Evolutionary conservation across 169 alveolate species (phyloP), one percentile per base, ranked within the genome.

Genomic region (Plasmodium knowlesi): DNA sequence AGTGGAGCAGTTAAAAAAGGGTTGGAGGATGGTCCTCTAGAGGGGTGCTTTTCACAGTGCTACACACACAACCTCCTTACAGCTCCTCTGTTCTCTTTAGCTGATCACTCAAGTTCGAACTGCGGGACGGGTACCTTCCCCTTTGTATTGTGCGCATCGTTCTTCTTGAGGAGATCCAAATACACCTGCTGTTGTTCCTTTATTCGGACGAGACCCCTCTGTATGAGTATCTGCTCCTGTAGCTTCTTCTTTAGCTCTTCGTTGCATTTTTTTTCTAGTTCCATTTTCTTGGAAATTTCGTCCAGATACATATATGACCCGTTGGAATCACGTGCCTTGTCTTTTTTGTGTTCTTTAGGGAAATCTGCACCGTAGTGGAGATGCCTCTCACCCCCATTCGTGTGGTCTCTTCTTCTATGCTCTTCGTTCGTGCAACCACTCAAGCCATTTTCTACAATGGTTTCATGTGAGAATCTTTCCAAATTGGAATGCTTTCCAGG

Each of bases 101-200:
- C 32, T 41, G 25, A 43, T 81, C 41, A 34, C 22, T 83, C 5
- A 32, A 32, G 39, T 3, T 3, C 39, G 39, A 32, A 32, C 39
- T 32, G 43, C 74, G 43, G 25, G 43, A 16, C 19, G 39, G 78
- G 70, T 0, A 16, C 80, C 19, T 85, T 85, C 57, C 61, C 84
- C 37, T 19, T 74, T 12, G 16, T 25, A 19, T 85, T 41, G 12
- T 53, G 53, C 25, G 57, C 70, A 3, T 85, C 85, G 39, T 85
- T 85, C 37, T 74, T 39, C 54, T 85, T 85, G 54, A 85, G 78
- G 8, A 73, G 43, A 25, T 85, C 85, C 43, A 85, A 28, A 25
- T 85, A 76, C 32, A 76, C 84, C 53, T 85, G 79, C 37, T 85
- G 93, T 12, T 85, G 93, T 3, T 85, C 93, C 28, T 76, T 85